Evolutionary conservation across 768 basidiomycete species (phyloP), one percentile per base, ranked within the genome.

Genomic region (Hirschioporus abietinus): DNA sequence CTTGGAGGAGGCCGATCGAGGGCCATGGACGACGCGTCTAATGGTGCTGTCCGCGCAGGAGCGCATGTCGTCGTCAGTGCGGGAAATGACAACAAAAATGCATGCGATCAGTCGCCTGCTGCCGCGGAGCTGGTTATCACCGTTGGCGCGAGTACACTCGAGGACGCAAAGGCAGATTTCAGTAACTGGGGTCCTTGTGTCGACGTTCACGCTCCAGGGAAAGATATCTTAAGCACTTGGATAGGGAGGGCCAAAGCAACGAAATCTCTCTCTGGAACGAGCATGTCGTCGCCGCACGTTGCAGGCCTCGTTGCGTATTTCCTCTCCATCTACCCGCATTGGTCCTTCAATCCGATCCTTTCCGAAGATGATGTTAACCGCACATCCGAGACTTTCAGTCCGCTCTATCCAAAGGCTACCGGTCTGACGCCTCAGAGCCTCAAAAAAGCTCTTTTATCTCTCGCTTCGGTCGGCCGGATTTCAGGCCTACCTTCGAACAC

Each of bases 31-130:
- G 82, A 83, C 26, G 87, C 90, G 63, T 94, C 99, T 68, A 88
- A 99, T 80, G 81, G 79, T 63, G 95, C 97, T 61, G 93, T 96
- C 65, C 83, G 86, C 9, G 68, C 76, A 42, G 97, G 97, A 35
- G 83, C 99, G 36, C 95, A 97, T 82, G 97, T 99, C 71, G 93
- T 96, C 68, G 97, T 99, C 67, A 96, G 96, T 68, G 96, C 96
- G 68, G 78, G 85, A 35, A 93, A 92, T 70, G 91, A 93, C 74
- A 89, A 92, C 79, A 87, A 85, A 72, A 92, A 96, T 73, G 95
- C 95, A 10, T 98, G 96, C 83, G 81, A 82, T 70, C 96, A 91
- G 79, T 99, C 96, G 1, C 97, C 97, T 42, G 97, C 96, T 34
- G 87, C 86, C 8, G 87, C 96, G 4, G 84, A 90, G 80, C 88